A percentile compares a stretch with the other conserved stretches of the same genome.
Conservation (phyloP, 768 basidiomycete genomes). For the Suillus luteus region DNA sequence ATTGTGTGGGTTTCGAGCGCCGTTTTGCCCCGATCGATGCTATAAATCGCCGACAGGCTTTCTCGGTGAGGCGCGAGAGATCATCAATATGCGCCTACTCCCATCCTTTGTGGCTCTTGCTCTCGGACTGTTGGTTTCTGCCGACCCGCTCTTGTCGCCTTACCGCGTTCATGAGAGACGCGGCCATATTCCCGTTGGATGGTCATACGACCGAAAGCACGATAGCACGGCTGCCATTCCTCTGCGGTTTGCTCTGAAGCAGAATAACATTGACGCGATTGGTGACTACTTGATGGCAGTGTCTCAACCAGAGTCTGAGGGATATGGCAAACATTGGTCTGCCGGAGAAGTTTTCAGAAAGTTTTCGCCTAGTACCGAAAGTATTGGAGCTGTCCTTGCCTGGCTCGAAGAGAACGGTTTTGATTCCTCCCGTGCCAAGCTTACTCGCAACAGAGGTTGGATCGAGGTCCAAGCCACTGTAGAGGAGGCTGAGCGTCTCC, state of each 20-base stretch:
- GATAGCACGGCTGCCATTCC: constrained; percentile 41
- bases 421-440: constrained; percentile 35
- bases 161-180: constrained; percentile 45
- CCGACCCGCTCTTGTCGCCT: constrained; percentile 33
- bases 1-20: background rate
- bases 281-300: constrained; percentile 49
- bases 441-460: constrained; percentile 44
- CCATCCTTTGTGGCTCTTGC: constrained; percentile 7
- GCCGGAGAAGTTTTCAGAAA: constrained; percentile 43
- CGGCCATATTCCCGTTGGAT: constrained; percentile 35
- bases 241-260: constrained; percentile 50
- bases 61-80: background rate
- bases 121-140: constrained; percentile 2
- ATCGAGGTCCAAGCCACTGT: constrained; percentile 41
- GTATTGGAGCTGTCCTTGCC: constrained; percentile 41
- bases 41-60: background rate
- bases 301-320: constrained; percentile 51
- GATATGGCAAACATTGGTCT: constrained; percentile 53
- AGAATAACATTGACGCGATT: constrained; percentile 46
- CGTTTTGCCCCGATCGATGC: too few species aligned
- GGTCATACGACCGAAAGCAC: constrained; percentile 39
- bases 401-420: constrained; percentile 51
- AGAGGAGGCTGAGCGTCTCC: constrained; percentile 42
- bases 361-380: constrained; percentile 47
- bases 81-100: constrained; percentile 4